These are phyloP conservation scores for Syzygium jambos DNA, from an alignment of 345 rosid genomes.

Conservation along the genomic window DNA sequence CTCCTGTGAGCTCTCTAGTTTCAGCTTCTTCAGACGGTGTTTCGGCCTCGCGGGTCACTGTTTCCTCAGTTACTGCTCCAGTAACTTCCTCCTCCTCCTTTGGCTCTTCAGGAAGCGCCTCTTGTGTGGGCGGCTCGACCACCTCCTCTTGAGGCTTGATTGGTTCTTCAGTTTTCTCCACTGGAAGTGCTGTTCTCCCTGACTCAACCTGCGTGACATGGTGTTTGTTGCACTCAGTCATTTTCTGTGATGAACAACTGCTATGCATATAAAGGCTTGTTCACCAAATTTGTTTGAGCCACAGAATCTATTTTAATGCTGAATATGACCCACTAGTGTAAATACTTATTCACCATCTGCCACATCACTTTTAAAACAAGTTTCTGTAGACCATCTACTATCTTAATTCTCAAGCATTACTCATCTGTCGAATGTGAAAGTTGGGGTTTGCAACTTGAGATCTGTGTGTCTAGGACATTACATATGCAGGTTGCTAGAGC, in stretches of 20 bases:
- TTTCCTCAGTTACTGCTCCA: not conserved
- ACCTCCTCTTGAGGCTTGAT: not conserved
- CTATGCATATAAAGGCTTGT: not conserved
- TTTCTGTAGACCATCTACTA: not conserved
- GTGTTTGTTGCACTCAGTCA: not conserved
- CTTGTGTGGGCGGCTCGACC: not conserved
- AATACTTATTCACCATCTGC: not conserved
- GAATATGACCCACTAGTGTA: not conserved
- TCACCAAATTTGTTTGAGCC: not conserved
- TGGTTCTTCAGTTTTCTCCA: not conserved
- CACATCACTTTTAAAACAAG: not conserved
- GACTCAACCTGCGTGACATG: not conserved
- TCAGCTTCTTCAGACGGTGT: not conserved
- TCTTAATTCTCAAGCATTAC: not conserved
- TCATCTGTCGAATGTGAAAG: not conserved
- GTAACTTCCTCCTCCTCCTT: not conserved
- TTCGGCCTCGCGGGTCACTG: not conserved
- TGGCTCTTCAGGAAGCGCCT: not conserved
- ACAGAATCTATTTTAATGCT: not conserved
- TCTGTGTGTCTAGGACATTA: not conserved
- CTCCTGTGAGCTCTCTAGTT: not conserved
- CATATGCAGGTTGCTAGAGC: not conserved
- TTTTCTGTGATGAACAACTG: not conserved
- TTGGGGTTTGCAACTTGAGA: not conserved
- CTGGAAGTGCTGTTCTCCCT: not conserved